Evolutionary conservation across 345 rosid genomes (phyloP).

Genomic region (Gossypium herbaceum): DNA sequence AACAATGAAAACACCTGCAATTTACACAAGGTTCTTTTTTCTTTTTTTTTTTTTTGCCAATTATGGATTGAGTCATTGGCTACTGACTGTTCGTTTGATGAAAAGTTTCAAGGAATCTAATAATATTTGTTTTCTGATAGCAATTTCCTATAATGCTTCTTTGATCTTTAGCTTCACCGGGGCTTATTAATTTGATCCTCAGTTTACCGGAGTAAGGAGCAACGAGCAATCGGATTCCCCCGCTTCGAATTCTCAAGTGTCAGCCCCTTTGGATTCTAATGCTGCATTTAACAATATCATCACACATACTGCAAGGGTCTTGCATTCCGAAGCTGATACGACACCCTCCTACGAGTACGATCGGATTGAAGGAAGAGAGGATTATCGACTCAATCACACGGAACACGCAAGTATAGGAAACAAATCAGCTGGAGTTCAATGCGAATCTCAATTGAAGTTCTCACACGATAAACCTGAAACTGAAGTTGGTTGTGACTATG

Average conservation of each 20-base stretch:
- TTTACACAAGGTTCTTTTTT: not conserved
- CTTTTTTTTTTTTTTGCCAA: not conserved
- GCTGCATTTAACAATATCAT: not conserved
- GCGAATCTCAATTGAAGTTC: not conserved
- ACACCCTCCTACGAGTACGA: not conserved
- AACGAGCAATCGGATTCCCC: not conserved
- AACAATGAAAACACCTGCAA: not conserved
- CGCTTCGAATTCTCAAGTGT: not conserved
- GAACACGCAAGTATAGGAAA: not conserved
- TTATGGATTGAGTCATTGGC: too few species aligned
- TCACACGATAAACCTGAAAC: not conserved
- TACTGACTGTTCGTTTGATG: not conserved
- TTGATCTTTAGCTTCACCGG: not conserved
- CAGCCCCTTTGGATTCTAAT: not conserved
- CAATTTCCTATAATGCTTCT: not conserved
- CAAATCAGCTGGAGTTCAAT: not conserved
- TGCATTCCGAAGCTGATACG: not conserved
- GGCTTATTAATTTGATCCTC: not conserved
- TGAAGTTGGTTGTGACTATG: not conserved
- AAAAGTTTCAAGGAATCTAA: not conserved
- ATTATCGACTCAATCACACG: not conserved
- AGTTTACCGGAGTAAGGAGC: conserved; percentile 9
- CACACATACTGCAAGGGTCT: not conserved
- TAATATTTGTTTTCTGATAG: not conserved
- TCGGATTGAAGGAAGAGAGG: not conserved